Evolutionary conservation across 2,329 filamentous ascomycete species (phyloP).

Genomic region (Dactylella cylindrospora): DNA sequence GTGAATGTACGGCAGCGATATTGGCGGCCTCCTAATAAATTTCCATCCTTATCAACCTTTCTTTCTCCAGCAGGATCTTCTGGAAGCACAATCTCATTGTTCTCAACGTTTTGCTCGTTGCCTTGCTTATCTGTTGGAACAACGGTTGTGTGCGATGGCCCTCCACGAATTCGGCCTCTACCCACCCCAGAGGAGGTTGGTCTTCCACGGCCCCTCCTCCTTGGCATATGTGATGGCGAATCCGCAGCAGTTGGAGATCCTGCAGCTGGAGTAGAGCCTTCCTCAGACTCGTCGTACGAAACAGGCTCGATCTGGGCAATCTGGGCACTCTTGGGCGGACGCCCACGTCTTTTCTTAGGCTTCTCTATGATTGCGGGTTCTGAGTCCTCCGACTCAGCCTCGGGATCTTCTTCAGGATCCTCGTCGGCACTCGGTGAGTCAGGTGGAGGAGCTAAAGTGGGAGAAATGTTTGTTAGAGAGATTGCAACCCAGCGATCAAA

Average conservation of each 20-base stretch:
- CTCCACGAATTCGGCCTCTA: slow-evolving; percentile 67
- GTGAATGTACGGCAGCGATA: slow-evolving; percentile 93
- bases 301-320: slow-evolving; percentile 4
- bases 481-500: too few relatives aligned
- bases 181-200: slow-evolving; percentile 66
- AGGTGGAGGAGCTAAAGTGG: slow-evolving; percentile 25
- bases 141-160: slow-evolving; percentile 73
- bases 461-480: slow-evolving; percentile 11
- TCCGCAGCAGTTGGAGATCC: slow-evolving; percentile 63
- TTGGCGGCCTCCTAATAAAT: slow-evolving; percentile 77
- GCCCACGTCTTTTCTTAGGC: slow-evolving; percentile 57
- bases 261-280: slow-evolving; percentile 56
- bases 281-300: slow-evolving; percentile 23
- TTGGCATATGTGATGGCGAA: slow-evolving; percentile 62
- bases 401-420: slow-evolving; percentile 17
- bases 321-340: slow-evolving; percentile 54
- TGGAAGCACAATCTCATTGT: slow-evolving; percentile 88
- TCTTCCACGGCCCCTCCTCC: slow-evolving; percentile 55
- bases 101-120: slow-evolving; percentile 81
- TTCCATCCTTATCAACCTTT: slow-evolving; percentile 88
- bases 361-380: slow-evolving; percentile 51
- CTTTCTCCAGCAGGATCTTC: slow-evolving; percentile 84
- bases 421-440: slow-evolving; percentile 22
- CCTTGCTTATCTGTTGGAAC: slow-evolving; percentile 92
- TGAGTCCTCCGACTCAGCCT: slow-evolving; percentile 29